These are phyloP conservation scores for Cytospora chrysosperma DNA, from an alignment of 2,329 filamentous ascomycete genomes.

Conservation along the genomic window DNA sequence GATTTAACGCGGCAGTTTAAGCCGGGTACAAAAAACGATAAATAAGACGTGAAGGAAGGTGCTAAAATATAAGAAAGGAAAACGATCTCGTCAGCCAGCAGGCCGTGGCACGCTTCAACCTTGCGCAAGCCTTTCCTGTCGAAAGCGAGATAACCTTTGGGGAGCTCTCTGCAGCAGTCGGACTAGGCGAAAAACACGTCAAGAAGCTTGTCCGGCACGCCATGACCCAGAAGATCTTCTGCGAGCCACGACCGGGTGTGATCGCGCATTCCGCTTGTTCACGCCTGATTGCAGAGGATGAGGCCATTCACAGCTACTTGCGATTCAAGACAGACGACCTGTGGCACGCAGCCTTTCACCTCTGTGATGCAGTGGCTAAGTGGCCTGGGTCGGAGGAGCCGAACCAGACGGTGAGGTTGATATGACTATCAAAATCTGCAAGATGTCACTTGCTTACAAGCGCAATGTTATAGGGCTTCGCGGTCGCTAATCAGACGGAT, in stretches of 20 bases:
- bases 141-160: conserved; percentile 22
- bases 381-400: conserved; percentile 12
- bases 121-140: conserved; percentile 24
- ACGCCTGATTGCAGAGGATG: conserved; percentile 24
- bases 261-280: conserved; percentile 29
- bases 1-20: background rate
- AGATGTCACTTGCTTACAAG: background rate
- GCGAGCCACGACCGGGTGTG: conserved; percentile 26
- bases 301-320: background rate
- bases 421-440: background rate
- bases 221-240: conserved; percentile 37
- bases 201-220: conserved; percentile 35
- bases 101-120: conserved; percentile 19
- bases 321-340: conserved; percentile 2
- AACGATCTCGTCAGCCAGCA: conserved; percentile 7
- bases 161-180: conserved; percentile 13
- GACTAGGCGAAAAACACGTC: conserved; percentile 28
- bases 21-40: background rate
- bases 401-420: conserved; percentile 8
- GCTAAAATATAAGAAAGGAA: background rate
- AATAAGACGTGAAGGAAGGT: background rate
- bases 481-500: conserved; percentile 1
- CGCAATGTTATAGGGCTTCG: background rate
- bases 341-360: conserved; percentile 8
- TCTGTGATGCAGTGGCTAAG: conserved; percentile 6